Evolutionary conservation across 1,284 basidiomycete genomes (phyloP).

Genomic region (Fistulinella cinereoalba): DNA sequence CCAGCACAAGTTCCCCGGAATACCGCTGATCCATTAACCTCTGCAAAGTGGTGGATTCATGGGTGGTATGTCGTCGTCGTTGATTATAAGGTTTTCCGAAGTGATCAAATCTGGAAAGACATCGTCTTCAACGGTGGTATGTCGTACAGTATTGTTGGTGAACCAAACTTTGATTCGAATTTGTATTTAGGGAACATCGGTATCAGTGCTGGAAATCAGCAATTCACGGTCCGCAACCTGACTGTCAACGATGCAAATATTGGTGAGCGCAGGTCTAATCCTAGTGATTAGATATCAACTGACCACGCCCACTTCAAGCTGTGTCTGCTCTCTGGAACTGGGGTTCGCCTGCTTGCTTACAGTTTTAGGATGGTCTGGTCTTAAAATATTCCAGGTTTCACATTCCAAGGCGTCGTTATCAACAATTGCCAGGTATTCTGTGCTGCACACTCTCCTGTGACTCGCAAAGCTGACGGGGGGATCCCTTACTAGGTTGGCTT

Average conservation of each 20-base stretch:
- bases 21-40: background rate
- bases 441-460: background rate
- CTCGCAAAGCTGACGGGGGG: too few relatives aligned
- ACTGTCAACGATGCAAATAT: slow-evolving; percentile 49
- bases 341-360: slow-evolving; percentile 28
- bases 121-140: slow-evolving; percentile 51
- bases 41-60: slow-evolving; percentile 51
- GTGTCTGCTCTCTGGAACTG: slow-evolving; percentile 46
- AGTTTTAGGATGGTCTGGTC: background rate
- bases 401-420: slow-evolving; percentile 47
- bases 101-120: slow-evolving; percentile 34
- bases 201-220: slow-evolving; percentile 51
- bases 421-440: slow-evolving; percentile 47
- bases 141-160: too few relatives aligned
- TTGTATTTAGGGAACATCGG: slow-evolving; percentile 37
- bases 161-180: too few relatives aligned
- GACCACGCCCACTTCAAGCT: too few relatives aligned
- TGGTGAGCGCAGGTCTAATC: too few relatives aligned
- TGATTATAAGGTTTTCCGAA: background rate
- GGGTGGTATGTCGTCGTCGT: slow-evolving; percentile 39
- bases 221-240: slow-evolving; percentile 54
- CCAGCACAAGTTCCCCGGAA: too few relatives aligned
- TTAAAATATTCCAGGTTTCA: slow-evolving; percentile 36
- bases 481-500: slow-evolving; percentile 39
- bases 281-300: too few relatives aligned